Base-by-base conservation (phyloP, 371 early-diverging fungal species). In the Chytridiales sp. region DNA sequence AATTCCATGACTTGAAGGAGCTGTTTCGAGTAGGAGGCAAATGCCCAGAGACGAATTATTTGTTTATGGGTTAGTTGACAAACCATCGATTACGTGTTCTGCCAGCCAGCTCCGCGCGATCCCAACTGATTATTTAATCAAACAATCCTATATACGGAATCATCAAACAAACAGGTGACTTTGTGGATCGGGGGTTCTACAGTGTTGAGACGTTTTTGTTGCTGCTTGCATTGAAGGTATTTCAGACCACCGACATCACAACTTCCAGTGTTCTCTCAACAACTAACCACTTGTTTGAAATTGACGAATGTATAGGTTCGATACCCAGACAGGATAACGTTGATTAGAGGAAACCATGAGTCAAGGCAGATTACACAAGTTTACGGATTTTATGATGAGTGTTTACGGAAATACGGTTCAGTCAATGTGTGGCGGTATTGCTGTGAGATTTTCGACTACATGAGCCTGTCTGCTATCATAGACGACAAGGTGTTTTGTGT, bases 361-460 rank as follows among this genome's bases (percentile, higher is more conserved):
- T 90, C 91, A 57, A 82, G 99, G 48, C 97, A 99, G 72, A 99
- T 99, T 66, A 99, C 99, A 3, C 96, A 99, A 79, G 98, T 99
- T 9, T 99, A 99, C 74, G 99, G 99, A 22, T 99, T 99, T 74
- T 99, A 98, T 79, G 99, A 99, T 77, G 99, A 99, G 82, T 98
- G 99, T 68, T 81, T 95, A 65, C 87, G 94, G 47, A 99, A 99
- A 78, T 99, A 89, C 77, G 98, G 95, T n/a, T 89, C 91, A 0
- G 89, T 92, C 39, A 90, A 91, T 69, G 98, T 98, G 6, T 59
- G 98, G 98, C 83, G 93, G 64, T 89, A 92, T 63, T 99, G 99
- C 80, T 97, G 97, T 61, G 98, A 99, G 67, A 87, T 98, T 19
- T 99, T 99, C 71, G 99, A 99, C 69, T 96, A 91, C 69, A 82